phyloP scores from a whole-genome alignment of 345 rosid genomes.

The Bruguiera sexangula region DNA sequence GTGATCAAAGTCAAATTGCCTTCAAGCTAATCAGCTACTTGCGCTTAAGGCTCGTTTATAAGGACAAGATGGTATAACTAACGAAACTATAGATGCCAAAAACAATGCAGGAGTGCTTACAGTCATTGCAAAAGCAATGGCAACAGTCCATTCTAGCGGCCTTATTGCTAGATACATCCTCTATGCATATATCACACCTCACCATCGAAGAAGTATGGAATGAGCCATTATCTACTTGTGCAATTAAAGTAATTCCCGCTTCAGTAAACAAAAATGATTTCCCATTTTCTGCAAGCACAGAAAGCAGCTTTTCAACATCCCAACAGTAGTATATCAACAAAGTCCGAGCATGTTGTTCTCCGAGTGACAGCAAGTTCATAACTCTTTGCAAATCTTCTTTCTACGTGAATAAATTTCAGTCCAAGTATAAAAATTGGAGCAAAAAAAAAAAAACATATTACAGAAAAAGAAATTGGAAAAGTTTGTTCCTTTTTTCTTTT shows the following conservation, averaged over 20 bases:
- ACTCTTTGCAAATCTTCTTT: slow-evolving; percentile 62
- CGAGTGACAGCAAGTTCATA: slow-evolving; percentile 69
- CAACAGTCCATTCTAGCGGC: slow-evolving; percentile 79
- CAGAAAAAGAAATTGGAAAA: neutral
- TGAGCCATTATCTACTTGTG: slow-evolving; percentile 26
- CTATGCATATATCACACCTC: slow-evolving; percentile 79
- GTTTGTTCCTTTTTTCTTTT: neutral
- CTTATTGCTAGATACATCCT: slow-evolving; percentile 50
- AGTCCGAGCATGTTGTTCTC: slow-evolving; percentile 81
- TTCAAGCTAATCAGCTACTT: too few species aligned
- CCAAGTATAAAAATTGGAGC: slow-evolving; percentile 6
- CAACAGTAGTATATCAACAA: slow-evolving; percentile 77
- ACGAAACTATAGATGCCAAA: too few species aligned
- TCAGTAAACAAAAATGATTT: slow-evolving; percentile 22
- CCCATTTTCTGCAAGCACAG: slow-evolving; percentile 66
- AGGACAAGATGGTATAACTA: too few species aligned
- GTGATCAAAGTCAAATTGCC: too few species aligned
- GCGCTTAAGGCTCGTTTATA: too few species aligned
- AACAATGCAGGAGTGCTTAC: slow-evolving; percentile 35
- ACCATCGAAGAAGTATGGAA: slow-evolving; percentile 23
- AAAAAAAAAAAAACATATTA: neutral
- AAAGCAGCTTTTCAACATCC: slow-evolving; percentile 70
- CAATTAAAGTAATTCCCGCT: slow-evolving; percentile 22
- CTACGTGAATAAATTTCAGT: slow-evolving; percentile 25
- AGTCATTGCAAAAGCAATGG: slow-evolving; percentile 73